A percentile compares a stretch with the other conserved stretches of the same genome.
Conservation (phyloP, 2,329 filamentous ascomycete species). For the Tricladium varicosporioides region DNA sequence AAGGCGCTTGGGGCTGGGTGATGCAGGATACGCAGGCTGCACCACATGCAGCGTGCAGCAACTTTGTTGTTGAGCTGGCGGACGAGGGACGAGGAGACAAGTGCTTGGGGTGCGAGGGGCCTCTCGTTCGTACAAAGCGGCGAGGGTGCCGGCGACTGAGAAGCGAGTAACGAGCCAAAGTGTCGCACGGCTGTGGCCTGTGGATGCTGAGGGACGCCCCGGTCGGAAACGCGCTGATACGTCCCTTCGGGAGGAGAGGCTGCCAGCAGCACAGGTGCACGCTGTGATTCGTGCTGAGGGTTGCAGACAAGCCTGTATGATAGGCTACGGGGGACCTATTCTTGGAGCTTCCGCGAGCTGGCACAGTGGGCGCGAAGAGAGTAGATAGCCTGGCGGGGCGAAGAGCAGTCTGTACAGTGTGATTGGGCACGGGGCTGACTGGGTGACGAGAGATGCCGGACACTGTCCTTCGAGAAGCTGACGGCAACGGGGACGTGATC, state of each 20-base stretch:
- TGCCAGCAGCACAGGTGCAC: neutral
- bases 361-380: slow-evolving; percentile 5
- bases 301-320: slow-evolving; percentile 11
- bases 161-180: neutral
- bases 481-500: neutral
- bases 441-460: neutral
- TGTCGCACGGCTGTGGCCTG: neutral
- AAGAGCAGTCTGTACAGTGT: neutral
- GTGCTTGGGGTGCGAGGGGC: neutral
- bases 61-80: neutral
- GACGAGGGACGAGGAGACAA: neutral
- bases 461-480: slow-evolving; percentile 7
- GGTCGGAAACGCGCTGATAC: neutral
- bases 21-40: slow-evolving; percentile 9
- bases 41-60: slow-evolving; percentile 18
- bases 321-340: slow-evolving; percentile 1
- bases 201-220: neutral
- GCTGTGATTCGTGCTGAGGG: neutral
- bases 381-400: neutral
- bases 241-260: neutral
- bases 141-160: neutral
- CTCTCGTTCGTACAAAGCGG: neutral
- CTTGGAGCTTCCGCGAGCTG: slow-evolving; percentile 1
- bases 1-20: slow-evolving; percentile 14
- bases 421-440: neutral